Base-by-base conservation (phyloP, 164 flowering plant genomes). In the Houttuynia cordata region DNA sequence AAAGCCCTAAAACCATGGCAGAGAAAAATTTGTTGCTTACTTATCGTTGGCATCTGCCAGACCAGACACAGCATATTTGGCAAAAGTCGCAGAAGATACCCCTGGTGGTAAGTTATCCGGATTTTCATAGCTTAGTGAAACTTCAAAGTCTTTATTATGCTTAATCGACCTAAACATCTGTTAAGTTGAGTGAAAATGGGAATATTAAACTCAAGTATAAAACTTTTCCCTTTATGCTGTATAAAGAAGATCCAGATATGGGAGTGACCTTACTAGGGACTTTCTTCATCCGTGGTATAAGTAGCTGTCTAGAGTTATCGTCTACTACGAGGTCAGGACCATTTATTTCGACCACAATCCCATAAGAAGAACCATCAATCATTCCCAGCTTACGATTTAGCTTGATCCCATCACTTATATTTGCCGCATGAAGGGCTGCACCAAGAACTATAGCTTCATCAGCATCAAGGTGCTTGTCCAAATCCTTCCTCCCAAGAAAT, bases 381-480 rank as follows among this genome's bases (percentile, higher is more conserved):
- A 94, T 94, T 52, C 99, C 99, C 3, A 94, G 78, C 73, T 87
- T 94, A 56, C 96, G 86, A 58, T 94, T 94, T 75, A 94, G 72
- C 75, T 88, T 94, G 62, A 94, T 94, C 61, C 99, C 99, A 77
- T 94, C 99, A 79, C 99, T 94, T 68, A 94, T 59, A 75, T 94
- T 94, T 51, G 99, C 99, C 66, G 99, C 96, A 81, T 85, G 94
- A 40, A 94, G 78, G 51, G 99, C 74, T 40, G 97, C 81, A 56
- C 99, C 97, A 70, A 94, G 94, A 72, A 86, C 97, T 37, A 79
- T 79, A 66, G 99, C 99, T 75, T 94, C 99, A 78, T 94, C 99
- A 64, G 99, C 90, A 78, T 94, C 99, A 67, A 94, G 76, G 76
- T 94, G 99, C 71, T 68, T 91, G 75, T 83, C 99, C 74, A 94